A percentile compares a stretch with the other conserved stretches of the same genome.
Conservation (phyloP, 2,329 filamentous ascomycete species). For the Cryphonectria naterciae region DNA sequence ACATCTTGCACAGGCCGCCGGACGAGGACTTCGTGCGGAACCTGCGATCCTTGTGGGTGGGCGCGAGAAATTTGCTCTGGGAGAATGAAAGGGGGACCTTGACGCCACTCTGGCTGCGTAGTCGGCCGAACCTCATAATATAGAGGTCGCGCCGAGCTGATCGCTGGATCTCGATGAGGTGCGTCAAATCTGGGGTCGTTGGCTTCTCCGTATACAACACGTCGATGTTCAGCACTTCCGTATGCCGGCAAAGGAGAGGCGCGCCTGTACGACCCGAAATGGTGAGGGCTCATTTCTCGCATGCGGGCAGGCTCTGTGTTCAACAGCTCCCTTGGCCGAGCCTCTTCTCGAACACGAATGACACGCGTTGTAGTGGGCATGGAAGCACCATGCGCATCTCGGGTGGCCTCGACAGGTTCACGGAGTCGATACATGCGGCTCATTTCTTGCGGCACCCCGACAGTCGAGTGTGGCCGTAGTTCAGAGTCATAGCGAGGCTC, state of each 20-base stretch:
- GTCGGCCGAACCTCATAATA: slow-evolving; percentile 16
- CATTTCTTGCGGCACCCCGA: slow-evolving; percentile 13
- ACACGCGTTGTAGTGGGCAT: slow-evolving; percentile 17
- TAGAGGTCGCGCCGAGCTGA: slow-evolving; percentile 15
- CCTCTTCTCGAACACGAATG: slow-evolving; percentile 23
- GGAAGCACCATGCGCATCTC: slow-evolving; percentile 8
- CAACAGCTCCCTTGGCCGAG: slow-evolving; percentile 8
- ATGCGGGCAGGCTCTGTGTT: slow-evolving; percentile 9
- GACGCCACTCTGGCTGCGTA: slow-evolving; percentile 14
- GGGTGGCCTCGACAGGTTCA: slow-evolving; percentile 19
- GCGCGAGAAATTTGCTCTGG: slow-evolving; percentile 4
- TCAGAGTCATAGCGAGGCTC: slow-evolving; percentile 16
- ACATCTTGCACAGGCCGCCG: slow-evolving; percentile 11
- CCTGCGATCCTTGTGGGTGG: slow-evolving; percentile 7
- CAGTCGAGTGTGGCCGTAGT: slow-evolving; percentile 7
- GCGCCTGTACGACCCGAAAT: slow-evolving; percentile 8
- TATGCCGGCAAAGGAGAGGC: slow-evolving; percentile 2
- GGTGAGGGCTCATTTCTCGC: slow-evolving; percentile 24
- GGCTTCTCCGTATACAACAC: slow-evolving; percentile 21
- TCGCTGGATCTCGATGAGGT: slow-evolving; percentile 2
- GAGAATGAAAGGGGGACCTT: slow-evolving; percentile 13
- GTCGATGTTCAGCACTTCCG: slow-evolving; percentile 14
- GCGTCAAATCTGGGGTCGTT: slow-evolving; percentile 19
- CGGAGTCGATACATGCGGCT: slow-evolving; percentile 24
- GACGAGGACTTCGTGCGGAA: neutral